phyloP scores from a whole-genome alignment of 2,329 filamentous ascomycete genomes.

The Trichoderma semiorbis region DNA sequence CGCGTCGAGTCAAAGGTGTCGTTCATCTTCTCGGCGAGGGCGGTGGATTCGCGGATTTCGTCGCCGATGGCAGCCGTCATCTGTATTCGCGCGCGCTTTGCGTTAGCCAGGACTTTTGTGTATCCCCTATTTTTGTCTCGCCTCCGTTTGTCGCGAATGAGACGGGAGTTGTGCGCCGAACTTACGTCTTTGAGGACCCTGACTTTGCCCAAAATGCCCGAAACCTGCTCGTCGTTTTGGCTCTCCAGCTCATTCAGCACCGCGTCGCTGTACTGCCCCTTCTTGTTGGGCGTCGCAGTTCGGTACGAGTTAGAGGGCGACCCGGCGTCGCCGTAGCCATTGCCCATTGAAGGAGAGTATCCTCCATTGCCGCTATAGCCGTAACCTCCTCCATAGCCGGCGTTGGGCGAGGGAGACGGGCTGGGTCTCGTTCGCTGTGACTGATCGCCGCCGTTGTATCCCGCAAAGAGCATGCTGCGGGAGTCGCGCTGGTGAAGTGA shows the following conservation, averaged over 20 bases:
- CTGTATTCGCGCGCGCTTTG: slow-evolving; percentile 41
- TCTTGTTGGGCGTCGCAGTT: slow-evolving; percentile 68
- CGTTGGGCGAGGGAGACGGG: slow-evolving; percentile 42
- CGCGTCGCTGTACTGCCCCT: slow-evolving; percentile 88
- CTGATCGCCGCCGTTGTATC: slow-evolving; percentile 57
- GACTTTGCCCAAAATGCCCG: slow-evolving; percentile 89
- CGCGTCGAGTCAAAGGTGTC: slow-evolving; percentile 86
- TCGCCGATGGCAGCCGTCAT: slow-evolving; percentile 91
- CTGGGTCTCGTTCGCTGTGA: slow-evolving; percentile 37
- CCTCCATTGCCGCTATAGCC: slow-evolving; percentile 19
- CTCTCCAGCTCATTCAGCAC: slow-evolving; percentile 91
- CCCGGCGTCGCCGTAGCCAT: slow-evolving; percentile 29
- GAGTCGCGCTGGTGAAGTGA: slow-evolving; percentile 71
- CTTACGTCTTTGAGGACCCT: slow-evolving; percentile 82
- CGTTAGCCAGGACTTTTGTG: background rate
- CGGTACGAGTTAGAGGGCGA: slow-evolving; percentile 46
- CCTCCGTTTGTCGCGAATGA: too few relatives aligned
- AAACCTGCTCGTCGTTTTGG: slow-evolving; percentile 87
- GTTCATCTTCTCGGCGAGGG: slow-evolving; percentile 92
- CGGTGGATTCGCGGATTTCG: slow-evolving; percentile 87
- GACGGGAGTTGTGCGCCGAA: slow-evolving; percentile 22
- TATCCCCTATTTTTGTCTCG: background rate
- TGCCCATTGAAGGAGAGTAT: slow-evolving; percentile 44
- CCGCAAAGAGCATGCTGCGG: slow-evolving; percentile 70
- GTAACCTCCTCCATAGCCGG: slow-evolving; percentile 25